phyloP scores from a whole-genome alignment of 495 filamentous ascomycete genomes.

The Cercophora samala region DNA sequence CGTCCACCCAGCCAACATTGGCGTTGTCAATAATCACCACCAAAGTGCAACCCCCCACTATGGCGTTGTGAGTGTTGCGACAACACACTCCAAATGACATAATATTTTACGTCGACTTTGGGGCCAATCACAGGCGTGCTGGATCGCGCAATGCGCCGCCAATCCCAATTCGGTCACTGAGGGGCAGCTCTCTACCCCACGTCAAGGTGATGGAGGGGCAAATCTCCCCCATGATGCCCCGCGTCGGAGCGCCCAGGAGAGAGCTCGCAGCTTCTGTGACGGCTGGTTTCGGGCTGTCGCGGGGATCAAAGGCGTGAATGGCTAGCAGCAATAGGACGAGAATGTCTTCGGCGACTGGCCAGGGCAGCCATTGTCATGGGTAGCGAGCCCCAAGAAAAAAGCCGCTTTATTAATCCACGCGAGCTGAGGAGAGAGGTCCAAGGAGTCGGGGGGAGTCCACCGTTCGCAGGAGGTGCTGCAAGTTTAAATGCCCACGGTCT shows the following conservation, averaged over 20 bases:
- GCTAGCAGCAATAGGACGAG: neutral
- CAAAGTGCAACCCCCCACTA: slow-evolving; percentile 14
- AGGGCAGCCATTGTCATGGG: neutral
- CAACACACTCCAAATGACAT: slow-evolving; percentile 33
- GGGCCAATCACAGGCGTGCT: slow-evolving; percentile 27
- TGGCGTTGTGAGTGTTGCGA: slow-evolving; percentile 23
- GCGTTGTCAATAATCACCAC: slow-evolving; percentile 7
- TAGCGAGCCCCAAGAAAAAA: slow-evolving; percentile 3
- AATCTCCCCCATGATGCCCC: slow-evolving; percentile 28
- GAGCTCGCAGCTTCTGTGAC: neutral
- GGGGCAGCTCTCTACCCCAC: slow-evolving; percentile 33
- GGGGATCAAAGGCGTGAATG: neutral
- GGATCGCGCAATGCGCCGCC: slow-evolving; percentile 38
- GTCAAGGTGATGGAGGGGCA: slow-evolving; percentile 32
- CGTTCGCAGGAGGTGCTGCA: slow-evolving; percentile 5
- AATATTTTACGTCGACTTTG: slow-evolving; percentile 18
- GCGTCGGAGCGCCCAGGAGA: slow-evolving; percentile 16
- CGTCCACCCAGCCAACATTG: slow-evolving; percentile 2
- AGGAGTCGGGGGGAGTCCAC: neutral
- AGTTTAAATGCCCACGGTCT: slow-evolving; percentile 6
- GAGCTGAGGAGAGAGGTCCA: neutral
- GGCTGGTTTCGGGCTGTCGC: slow-evolving; percentile 12
- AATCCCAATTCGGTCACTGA: slow-evolving; percentile 30
- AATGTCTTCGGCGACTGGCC: slow-evolving; percentile 5
- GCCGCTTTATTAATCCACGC: slow-evolving; percentile 19